These are phyloP conservation scores for Tricholoma furcatifolium DNA, from an alignment of 768 basidiomycete genomes.

Conservation along the genomic window DNA sequence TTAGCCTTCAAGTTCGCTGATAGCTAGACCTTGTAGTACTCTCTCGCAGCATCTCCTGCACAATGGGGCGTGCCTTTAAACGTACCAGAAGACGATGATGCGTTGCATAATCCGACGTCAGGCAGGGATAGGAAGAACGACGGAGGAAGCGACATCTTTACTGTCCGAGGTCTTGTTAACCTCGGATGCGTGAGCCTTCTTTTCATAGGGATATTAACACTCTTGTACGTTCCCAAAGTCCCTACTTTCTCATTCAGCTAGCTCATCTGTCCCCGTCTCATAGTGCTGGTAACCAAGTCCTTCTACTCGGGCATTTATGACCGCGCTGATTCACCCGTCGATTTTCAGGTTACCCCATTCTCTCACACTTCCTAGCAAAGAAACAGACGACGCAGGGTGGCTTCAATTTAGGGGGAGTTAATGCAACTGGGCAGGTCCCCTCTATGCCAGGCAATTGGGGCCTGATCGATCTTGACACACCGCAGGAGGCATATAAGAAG, in stretches of 20 bases:
- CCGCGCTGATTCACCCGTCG: neutral
- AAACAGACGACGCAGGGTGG: constrained; percentile 48
- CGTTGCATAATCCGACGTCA: constrained; percentile 64
- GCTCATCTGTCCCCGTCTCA: neutral
- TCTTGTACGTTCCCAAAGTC: constrained; percentile 48
- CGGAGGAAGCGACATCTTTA: constrained; percentile 56
- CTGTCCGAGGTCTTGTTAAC: constrained; percentile 62
- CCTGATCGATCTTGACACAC: constrained; percentile 79
- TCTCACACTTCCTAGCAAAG: constrained; percentile 42
- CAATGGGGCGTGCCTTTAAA: constrained; percentile 46
- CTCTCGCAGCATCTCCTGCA: constrained; percentile 42
- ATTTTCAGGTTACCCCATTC: constrained; percentile 45
- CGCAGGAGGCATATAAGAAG: constrained; percentile 50
- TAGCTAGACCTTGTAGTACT: constrained; percentile 27
- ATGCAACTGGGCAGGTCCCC: constrained; percentile 70
- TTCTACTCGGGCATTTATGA: neutral
- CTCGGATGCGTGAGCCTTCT: constrained; percentile 65
- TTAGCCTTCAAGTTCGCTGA: neutral
- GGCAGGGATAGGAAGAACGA: constrained; percentile 53
- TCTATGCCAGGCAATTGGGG: constrained; percentile 56
- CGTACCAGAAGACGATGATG: constrained; percentile 58
- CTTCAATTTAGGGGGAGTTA: constrained; percentile 76
- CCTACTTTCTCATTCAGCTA: constrained; percentile 1
- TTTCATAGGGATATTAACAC: constrained; percentile 39
- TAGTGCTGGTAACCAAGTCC: constrained; percentile 37